A percentile compares a stretch with the other conserved stretches of the same genome.
Conservation (phyloP, 2,329 filamentous ascomycete species). For the Nectriaceae sp. region DNA sequence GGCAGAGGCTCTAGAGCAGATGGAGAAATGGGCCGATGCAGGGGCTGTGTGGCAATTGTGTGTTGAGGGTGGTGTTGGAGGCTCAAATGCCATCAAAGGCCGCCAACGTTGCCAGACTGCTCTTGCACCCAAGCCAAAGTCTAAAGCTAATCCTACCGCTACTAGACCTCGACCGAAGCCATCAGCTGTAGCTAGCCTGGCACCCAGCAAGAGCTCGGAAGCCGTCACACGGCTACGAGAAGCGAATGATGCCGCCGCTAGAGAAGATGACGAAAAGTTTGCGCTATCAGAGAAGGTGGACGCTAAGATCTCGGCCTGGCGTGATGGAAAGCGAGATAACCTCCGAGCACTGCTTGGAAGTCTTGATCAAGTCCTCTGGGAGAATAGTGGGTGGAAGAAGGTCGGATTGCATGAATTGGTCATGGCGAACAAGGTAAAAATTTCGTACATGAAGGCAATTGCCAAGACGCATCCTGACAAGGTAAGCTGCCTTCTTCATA, state of each 20-base stretch:
- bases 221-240: constrained; percentile 81
- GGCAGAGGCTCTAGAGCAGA: constrained; percentile 91
- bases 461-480: constrained; percentile 98
- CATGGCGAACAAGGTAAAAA: constrained; percentile 92
- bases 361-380: constrained; percentile 88
- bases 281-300: constrained; percentile 85
- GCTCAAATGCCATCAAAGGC: constrained; percentile 78
- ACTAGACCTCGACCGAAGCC: constrained; percentile 49
- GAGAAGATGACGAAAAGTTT: constrained; percentile 90
- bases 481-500: constrained; percentile 54
- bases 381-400: constrained; percentile 93
- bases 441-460: constrained; percentile 99
- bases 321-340: constrained; percentile 90
- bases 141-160: constrained; percentile 46
- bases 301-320: constrained; percentile 76
- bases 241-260: constrained; percentile 83
- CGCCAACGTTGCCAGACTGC: constrained; percentile 89
- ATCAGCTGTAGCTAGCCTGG: constrained; percentile 38
- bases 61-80: constrained; percentile 85
- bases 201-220: constrained; percentile 60
- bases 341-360: constrained; percentile 84
- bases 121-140: constrained; percentile 66
- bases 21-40: constrained; percentile 92
- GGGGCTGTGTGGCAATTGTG: constrained; percentile 77
- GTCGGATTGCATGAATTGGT: constrained; percentile 92